Evolutionary conservation across 2,329 filamentous ascomycete genomes (phyloP), one percentile per base, ranked within the genome.

Genomic region (Alternaria sp.): DNA sequence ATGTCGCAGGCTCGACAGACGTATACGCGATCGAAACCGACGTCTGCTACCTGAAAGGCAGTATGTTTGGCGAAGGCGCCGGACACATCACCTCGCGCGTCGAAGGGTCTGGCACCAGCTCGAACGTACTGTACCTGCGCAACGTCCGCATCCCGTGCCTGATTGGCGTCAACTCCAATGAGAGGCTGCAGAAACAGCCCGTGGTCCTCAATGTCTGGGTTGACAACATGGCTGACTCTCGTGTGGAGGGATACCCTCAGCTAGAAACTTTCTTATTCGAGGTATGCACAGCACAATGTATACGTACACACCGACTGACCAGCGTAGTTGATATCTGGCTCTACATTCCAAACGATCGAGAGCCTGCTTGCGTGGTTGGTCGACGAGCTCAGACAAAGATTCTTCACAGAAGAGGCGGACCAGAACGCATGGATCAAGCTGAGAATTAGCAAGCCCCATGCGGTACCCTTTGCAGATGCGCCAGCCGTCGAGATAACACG

Each of bases 121-220:
- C 72, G 33, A 76, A 74, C 11, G 72, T 77, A 43, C 75, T 91
- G 49, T 82, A 83, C 41, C 76, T 93, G 9, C 84, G 85, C 50
- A 84, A 86, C 20, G 76, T 94, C 55, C 84, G 84, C 41, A 84
- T 93, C 10, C 89, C 91, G 25, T 89, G 88, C 30, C 77, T 94
- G 54, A 87, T 94, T 50, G 92, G 92, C 1, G 87, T 94, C 26
- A 93, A 94, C 71, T 78, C 82, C 21, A 91, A 93, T 71, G 92
- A 94, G 83, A 83, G 92, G 65, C 67, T 80, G 37, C 76, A 76
- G 60, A 91, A 88, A 79, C 91, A 94, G 80, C 85, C 90, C 55
- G 85, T 93, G 2, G 80, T 90, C 15, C 84, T 87, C 10, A 89
- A 87, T 60, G 76, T 92, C 11, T 86, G 87, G 76, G 81, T 93